Percentiles rank a stretch among this genome's conserved stretches.
phyloP scores from a whole-genome alignment of 2,329 filamentous ascomycete genomes.

The Pestalotiopsis fici region DNA sequence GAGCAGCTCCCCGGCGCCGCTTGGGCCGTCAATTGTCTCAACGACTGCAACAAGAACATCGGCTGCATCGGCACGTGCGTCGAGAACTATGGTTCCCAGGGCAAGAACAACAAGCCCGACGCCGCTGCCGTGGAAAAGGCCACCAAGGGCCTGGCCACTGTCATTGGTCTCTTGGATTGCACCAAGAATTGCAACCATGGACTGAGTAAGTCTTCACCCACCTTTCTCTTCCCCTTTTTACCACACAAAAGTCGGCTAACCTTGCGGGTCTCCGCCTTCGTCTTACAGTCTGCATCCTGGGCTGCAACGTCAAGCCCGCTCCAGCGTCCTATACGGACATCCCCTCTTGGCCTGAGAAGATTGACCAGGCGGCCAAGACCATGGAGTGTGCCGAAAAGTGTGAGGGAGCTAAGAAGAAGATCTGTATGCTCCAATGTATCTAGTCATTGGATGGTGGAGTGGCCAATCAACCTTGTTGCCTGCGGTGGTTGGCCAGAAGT shows the following conservation, averaged over 20 bases:
- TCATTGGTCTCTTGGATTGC: neutral
- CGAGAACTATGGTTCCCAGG: neutral
- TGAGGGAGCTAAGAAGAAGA: neutral
- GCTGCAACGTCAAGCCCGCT: neutral
- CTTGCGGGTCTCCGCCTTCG: too few species aligned
- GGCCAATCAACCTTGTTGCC: too few species aligned
- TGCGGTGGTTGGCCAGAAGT: too few species aligned
- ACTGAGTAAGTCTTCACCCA: neutral
- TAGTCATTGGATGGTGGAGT: too few species aligned
- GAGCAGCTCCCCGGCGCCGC: neutral
- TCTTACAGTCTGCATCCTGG: neutral
- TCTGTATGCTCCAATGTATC: neutral
- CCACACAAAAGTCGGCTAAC: too few species aligned
- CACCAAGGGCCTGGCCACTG: neutral
- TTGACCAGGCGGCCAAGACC: neutral
- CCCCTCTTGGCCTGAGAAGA: neutral
- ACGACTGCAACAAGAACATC: neutral
- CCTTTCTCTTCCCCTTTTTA: too few species aligned
- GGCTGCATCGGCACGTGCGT: neutral
- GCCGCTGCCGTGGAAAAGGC: neutral
- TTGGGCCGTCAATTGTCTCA: neutral
- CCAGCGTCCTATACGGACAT: neutral
- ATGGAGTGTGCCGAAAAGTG: neutral
- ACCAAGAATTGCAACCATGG: neutral
- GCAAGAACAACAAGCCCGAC: neutral